A percentile compares a stretch with the other conserved stretches of the same genome.
phyloP scores from a whole-genome alignment of 192 early-diverging fungal genomes.

The Blastocladiella britannica region DNA sequence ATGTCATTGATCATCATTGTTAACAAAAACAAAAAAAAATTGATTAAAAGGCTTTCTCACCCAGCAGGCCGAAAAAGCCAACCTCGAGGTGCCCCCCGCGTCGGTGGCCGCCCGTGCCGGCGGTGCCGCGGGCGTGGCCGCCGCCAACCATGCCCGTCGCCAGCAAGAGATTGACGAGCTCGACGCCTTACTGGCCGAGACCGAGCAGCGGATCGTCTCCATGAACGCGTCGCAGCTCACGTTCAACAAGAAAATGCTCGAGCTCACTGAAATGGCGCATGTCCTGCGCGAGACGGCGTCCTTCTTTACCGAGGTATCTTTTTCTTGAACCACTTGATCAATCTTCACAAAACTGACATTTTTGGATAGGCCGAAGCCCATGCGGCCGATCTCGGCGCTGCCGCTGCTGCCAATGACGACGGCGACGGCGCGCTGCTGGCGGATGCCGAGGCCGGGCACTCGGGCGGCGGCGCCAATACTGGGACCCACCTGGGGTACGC shows the following conservation, averaged over 20 bases:
- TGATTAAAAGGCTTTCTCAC: slow-evolving; percentile 50
- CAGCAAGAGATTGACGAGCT: slow-evolving; percentile 88
- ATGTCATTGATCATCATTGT: no score
- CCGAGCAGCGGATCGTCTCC: slow-evolving; percentile 60
- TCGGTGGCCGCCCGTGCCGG: neutral
- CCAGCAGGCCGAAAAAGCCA: slow-evolving; percentile 54
- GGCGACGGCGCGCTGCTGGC: no score
- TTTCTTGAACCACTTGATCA: no score
- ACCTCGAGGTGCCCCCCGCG: slow-evolving; percentile 37
- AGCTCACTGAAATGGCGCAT: slow-evolving; percentile 72
- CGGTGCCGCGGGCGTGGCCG: neutral
- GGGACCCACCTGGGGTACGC: no score
- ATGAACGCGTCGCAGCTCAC: slow-evolving; percentile 74
- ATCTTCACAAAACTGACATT: no score
- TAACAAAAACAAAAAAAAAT: no score
- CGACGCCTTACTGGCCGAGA: slow-evolving; percentile 52
- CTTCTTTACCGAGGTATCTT: slow-evolving; percentile 63
- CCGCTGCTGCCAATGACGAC: no score
- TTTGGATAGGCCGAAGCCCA: no score
- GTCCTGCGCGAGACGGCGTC: slow-evolving; percentile 69
- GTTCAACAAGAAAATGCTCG: slow-evolving; percentile 68
- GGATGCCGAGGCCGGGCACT: no score
- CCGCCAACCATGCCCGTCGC: slow-evolving; percentile 29
- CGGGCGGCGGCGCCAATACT: neutral
- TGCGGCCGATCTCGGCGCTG: no score